Conservation (phyloP, 75 land plant species). For the Pseudotsuga menziesii region DNA sequence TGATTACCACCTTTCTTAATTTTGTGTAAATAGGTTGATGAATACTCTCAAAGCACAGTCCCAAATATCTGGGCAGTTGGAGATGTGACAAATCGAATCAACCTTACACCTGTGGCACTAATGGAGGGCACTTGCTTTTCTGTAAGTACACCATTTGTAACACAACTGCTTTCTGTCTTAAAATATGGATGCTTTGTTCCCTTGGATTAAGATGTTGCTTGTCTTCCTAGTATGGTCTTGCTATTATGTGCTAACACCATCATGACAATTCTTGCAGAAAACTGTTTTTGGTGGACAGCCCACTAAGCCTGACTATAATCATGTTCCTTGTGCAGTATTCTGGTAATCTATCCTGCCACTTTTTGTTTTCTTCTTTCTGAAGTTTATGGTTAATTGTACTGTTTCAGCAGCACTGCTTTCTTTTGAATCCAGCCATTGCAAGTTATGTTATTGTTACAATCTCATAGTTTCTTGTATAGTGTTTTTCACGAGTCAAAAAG, state of each 20-base stretch:
- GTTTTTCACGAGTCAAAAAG: too few species aligned
- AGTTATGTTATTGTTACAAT: too few species aligned
- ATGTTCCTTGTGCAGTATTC: slow-evolving; percentile 88
- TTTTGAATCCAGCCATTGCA: too few species aligned
- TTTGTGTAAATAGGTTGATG: slow-evolving; percentile 65
- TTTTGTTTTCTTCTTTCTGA: not conserved
- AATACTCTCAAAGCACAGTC: slow-evolving; percentile 70
- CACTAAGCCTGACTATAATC: slow-evolving; percentile 71
- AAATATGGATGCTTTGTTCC: not conserved
- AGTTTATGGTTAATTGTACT: not conserved
- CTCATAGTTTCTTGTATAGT: too few species aligned
- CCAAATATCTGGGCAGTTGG: slow-evolving; percentile 98
- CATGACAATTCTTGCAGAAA: slow-evolving; percentile 49
- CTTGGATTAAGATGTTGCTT: not conserved
- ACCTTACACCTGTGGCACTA: slow-evolving; percentile 93
- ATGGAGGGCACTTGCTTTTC: slow-evolving; percentile 95
- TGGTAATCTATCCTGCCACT: slow-evolving; percentile 36
- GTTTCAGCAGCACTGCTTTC: not conserved
- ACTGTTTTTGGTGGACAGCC: slow-evolving; percentile 87
- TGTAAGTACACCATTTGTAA: slow-evolving; percentile 38
- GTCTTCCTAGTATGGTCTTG: not conserved
- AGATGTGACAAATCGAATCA: slow-evolving; percentile 93
- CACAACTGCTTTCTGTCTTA: not conserved
- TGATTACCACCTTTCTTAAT: not conserved
- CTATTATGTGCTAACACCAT: not conserved